Evolutionary conservation across 129 eudicot species (phyloP).

Genomic region (Artemisia tridentata): DNA sequence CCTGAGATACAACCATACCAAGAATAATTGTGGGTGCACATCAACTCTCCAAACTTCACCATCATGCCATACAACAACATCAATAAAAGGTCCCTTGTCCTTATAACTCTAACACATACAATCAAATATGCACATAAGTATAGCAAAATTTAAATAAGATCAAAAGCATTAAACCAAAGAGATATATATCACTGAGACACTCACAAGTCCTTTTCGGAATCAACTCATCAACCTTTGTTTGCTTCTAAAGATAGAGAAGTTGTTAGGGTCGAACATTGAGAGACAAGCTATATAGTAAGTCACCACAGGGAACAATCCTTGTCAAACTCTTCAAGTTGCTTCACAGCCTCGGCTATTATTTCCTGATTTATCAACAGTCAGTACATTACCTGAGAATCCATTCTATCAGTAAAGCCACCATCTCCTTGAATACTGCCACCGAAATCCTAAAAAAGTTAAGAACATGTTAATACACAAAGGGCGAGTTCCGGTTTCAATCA

Average conservation of each 20-base stretch:
- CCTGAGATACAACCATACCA: no score
- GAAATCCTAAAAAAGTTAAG: conserved; percentile 47
- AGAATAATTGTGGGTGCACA: no score
- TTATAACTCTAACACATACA: no score
- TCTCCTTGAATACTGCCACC: conserved; percentile 92
- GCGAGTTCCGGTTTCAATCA: neutral
- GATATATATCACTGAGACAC: conserved; percentile 12
- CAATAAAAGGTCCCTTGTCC: no score
- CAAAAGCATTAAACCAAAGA: conserved; percentile 24
- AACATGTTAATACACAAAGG: neutral
- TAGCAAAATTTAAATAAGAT: no score
- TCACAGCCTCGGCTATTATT: conserved; percentile 73
- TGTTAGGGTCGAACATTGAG: conserved; percentile 12
- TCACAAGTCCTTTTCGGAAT: conserved; percentile 61
- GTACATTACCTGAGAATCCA: conserved; percentile 79
- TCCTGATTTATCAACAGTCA: conserved; percentile 44
- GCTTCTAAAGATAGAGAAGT: conserved; percentile 49
- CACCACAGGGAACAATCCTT: conserved; percentile 39
- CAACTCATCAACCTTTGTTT: conserved; percentile 53
- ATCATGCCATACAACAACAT: conserved; percentile 99
- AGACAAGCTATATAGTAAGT: conserved; percentile 11
- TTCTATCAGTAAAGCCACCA: conserved; percentile 84
- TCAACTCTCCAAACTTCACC: conserved; percentile 96
- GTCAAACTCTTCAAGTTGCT: no score
- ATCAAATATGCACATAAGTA: no score